Conservation (phyloP, 106 monocot genomes). For the Gastrodia elata region DNA sequence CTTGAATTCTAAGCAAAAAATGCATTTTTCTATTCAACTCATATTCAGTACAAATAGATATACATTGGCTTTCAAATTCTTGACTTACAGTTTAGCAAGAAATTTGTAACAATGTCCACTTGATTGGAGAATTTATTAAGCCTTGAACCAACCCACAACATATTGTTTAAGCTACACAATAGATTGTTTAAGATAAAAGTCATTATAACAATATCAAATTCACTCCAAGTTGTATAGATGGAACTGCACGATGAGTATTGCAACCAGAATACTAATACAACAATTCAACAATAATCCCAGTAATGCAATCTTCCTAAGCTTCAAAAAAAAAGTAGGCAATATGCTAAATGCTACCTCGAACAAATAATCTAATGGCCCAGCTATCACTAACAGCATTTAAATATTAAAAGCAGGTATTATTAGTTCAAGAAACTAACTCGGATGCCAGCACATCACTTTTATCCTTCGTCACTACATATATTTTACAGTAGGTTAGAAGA, state of each 20-base stretch:
- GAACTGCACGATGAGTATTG: neutral
- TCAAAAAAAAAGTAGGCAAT: neutral
- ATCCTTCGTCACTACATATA: no score
- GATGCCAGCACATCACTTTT: no score
- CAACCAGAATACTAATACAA: no score
- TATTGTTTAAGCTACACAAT: neutral
- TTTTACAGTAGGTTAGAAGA: no score
- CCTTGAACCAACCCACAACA: neutral
- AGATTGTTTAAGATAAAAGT: neutral
- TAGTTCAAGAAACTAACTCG: no score
- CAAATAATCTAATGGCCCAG: neutral
- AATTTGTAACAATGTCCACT: neutral
- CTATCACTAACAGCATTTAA: neutral
- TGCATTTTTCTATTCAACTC: neutral
- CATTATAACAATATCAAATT: neutral
- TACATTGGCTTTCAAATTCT: neutral
- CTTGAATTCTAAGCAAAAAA: neutral
- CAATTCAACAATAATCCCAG: no score
- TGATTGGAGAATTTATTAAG: neutral
- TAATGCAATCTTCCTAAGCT: neutral
- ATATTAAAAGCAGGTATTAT: neutral
- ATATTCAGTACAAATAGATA: neutral
- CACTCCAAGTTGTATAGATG: neutral
- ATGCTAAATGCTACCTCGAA: neutral
- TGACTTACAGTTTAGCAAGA: neutral